These are phyloP conservation scores for Penicillium daleae DNA, from an alignment of 495 filamentous ascomycete genomes.

Conservation along the genomic window DNA sequence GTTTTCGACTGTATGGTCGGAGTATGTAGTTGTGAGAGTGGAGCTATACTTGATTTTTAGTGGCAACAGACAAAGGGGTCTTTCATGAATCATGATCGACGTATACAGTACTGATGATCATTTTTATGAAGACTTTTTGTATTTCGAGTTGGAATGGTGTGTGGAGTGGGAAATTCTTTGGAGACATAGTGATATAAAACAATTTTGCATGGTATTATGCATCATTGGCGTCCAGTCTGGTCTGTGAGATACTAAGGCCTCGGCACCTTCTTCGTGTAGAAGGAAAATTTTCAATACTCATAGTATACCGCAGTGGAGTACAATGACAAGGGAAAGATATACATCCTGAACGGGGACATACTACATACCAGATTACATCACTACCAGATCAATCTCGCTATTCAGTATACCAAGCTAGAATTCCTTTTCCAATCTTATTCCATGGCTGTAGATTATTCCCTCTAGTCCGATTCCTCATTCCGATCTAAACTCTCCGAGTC, in stretches of 20 bases:
- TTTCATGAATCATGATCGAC: neutral
- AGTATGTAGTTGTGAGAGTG: neutral
- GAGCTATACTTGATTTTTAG: neutral
- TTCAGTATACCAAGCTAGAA: too few relatives aligned
- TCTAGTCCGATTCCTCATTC: neutral
- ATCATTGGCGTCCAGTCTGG: too few relatives aligned
- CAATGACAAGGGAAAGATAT: neutral
- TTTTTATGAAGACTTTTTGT: neutral
- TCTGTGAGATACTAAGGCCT: neutral
- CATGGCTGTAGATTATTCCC: neutral
- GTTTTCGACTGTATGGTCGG: neutral
- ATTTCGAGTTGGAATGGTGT: neutral
- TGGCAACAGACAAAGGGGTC: too few relatives aligned
- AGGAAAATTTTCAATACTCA: neutral
- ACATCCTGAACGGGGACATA: too few relatives aligned
- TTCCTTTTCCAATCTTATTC: too few relatives aligned
- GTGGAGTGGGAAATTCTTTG: too few relatives aligned
- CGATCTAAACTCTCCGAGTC: neutral
- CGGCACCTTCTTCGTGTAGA: neutral
- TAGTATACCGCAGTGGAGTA: neutral
- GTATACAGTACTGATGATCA: neutral
- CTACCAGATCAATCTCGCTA: too few relatives aligned
- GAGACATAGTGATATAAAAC: too few relatives aligned
- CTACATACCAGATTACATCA: too few relatives aligned
- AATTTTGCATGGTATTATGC: too few relatives aligned